Conservation (phyloP, 2,329 filamentous ascomycete genomes). For the Penicillium sp. region DNA sequence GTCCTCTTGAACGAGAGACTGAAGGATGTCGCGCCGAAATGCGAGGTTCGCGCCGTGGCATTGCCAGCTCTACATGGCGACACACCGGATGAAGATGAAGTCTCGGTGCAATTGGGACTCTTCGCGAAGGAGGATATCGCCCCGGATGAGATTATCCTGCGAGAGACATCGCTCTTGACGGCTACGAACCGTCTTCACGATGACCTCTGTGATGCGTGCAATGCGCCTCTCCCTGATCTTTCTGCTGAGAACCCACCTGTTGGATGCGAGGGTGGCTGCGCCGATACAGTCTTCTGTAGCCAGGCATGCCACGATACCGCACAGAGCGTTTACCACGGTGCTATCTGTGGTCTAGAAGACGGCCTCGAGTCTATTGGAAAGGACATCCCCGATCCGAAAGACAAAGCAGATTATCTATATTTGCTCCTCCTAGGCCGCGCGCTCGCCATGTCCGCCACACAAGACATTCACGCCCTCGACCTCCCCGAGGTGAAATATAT, state of each 20-base stretch:
- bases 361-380: slow-evolving; percentile 63
- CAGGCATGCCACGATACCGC: slow-evolving; percentile 62
- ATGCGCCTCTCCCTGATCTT: slow-evolving; percentile 70
- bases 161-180: slow-evolving; percentile 84
- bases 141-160: slow-evolving; percentile 76
- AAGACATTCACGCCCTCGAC: slow-evolving; percentile 63
- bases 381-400: slow-evolving; percentile 62
- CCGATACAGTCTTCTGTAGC: slow-evolving; percentile 67
- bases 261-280: slow-evolving; percentile 59
- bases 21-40: slow-evolving; percentile 74
- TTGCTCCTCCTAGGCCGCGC: slow-evolving; percentile 64
- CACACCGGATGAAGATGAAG: slow-evolving; percentile 37
- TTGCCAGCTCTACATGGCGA: slow-evolving; percentile 71
- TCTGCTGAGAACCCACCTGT: slow-evolving; percentile 45
- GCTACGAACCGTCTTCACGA: slow-evolving; percentile 89
- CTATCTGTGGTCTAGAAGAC: slow-evolving; percentile 60
- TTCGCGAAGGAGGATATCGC: slow-evolving; percentile 84
- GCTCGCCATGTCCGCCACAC: slow-evolving; percentile 66
- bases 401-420: slow-evolving; percentile 65
- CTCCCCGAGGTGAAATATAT: slow-evolving; percentile 67
- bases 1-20: slow-evolving; percentile 74
- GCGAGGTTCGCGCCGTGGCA: slow-evolving; percentile 76
- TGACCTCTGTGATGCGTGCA: slow-evolving; percentile 87
- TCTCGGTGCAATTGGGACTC: slow-evolving; percentile 78
- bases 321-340: slow-evolving; percentile 62